phyloP scores from a whole-genome alignment of 495 filamentous ascomycete species.

The Aspergillus mulundensis region DNA sequence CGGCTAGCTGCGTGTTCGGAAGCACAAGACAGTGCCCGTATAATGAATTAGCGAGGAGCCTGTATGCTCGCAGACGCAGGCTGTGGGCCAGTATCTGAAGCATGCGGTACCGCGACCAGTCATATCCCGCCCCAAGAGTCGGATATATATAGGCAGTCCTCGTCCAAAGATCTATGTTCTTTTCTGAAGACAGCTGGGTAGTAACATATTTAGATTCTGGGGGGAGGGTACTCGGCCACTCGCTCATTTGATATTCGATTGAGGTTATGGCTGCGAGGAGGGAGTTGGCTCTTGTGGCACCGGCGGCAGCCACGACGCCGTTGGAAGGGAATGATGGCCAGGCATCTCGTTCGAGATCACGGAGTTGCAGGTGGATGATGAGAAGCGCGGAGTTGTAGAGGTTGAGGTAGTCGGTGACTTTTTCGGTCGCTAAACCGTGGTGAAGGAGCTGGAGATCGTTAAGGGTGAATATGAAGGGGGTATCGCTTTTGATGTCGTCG shows the following conservation, averaged over 20 bases:
- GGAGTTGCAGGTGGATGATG: constrained; percentile 2
- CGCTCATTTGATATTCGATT: background rate
- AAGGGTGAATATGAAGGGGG: constrained; percentile 4
- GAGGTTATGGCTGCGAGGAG: background rate
- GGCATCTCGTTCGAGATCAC: background rate
- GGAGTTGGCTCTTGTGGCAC: background rate
- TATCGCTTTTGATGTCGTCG: background rate
- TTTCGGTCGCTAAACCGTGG: background rate
- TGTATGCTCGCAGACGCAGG: constrained; percentile 3
- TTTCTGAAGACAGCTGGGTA: background rate
- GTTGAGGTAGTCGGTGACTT: background rate
- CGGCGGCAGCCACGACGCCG: background rate
- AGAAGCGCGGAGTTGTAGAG: constrained; percentile 4
- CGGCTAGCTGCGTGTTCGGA: background rate
- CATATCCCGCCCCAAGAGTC: constrained; percentile 1
- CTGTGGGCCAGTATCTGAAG: constrained; percentile 3
- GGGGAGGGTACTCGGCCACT: background rate
- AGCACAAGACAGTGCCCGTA: background rate
- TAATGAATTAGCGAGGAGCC: background rate
- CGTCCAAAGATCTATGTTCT: background rate
- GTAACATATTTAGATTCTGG: constrained; percentile 4
- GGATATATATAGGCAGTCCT: constrained; percentile 1
- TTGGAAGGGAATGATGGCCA: background rate
- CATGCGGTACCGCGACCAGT: constrained; percentile 8
- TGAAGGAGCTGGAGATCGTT: constrained; percentile 2